Evolutionary conservation across 495 filamentous ascomycete genomes (phyloP), one percentile per base, ranked within the genome.

Genomic region (Penicillium cinerascens): DNA sequence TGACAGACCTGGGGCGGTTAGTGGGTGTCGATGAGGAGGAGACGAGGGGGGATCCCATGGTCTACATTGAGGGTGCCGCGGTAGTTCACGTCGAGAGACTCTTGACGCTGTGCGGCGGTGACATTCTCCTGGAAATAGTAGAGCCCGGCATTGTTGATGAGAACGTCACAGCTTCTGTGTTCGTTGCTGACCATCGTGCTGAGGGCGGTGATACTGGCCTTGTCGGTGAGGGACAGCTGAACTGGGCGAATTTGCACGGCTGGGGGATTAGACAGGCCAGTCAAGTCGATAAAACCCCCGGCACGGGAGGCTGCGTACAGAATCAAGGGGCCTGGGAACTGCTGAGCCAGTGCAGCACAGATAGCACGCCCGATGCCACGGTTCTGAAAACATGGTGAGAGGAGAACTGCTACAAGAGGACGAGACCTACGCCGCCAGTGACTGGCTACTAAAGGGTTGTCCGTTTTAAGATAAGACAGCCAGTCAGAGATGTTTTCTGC

Each of bases 321-420:
- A 25, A 47, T 16, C 15, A 38, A 37, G 20, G 45, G 45, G 6
- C 33, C 15, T 4, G 45, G 3, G 11, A 6, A 10, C 10, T 47
- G 45, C 6, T 47, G 33, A 5, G 10, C 17, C 7, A 47, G 16
- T 2, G 45, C 45, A 39, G 45, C 33, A 39, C 35, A 37, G 4
- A 47, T 47, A 20, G 45, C 45, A 38, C 20, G 27, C 5, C 45
- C 45, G 15, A 47, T 47, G 15, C 45, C 45, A 18, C 45, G 45
- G 20, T 47, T 47, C 45, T 47, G 16, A 6, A 17, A 38, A 20
- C 18, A 37, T 10, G 11, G 64, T 66, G 1, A 73, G 73, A 0
- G 5, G 33, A 1, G 6, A 23, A 4, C 13, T 26, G 15, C 7
- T 9, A 29, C 26, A 29, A 29, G 26, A 29, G 26, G 26, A 29